Evolutionary conservation across 225 moss, liverwort and hornwort genomes (phyloP), one percentile per base, ranked within the genome.

Genomic region (Neckera pumila): DNA sequence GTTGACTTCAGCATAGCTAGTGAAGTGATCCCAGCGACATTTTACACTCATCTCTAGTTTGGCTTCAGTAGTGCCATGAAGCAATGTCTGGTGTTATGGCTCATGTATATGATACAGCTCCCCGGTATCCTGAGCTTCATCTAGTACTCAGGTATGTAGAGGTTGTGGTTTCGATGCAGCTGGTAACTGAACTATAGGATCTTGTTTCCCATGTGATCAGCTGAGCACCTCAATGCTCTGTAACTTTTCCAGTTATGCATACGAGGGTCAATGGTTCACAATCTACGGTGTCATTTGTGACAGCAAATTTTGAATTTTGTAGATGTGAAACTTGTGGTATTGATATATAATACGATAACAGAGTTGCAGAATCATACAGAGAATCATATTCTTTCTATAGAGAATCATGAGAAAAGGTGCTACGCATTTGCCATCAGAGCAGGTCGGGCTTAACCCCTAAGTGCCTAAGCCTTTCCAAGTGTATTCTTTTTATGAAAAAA

Each of bases 61-160:
- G 49, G 80, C 87, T 77, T 84, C 84, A 84, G 92, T 54, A 89
- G 71, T 87, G 62, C 79, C 85, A 62, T 63, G 89, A 79, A 86
- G 85, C 81, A 63, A 63, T 34, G 83, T 87, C 70, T 90, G 86
- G 82, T 86, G 86, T 88, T 92, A 73, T 83, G 90, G 90, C 82
- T 90, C 79, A 64, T 87, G 40, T 91, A 82, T 88, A 88, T 84
- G 89, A 82, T 85, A 61, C 65, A 87, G 85, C 62, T 92, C 70
- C 75, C 56, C 67, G 86, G 82, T 82, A 61, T 57, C 91, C 85
- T 90, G 87, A 65, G 91, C 91, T 82, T 73, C 80, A 89, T 82
- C 62, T 82, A 76, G 76, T 58, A 87, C 79, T 82, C 88, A 92
- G 90, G 80, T 88, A 89, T 92, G 82, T 89, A 92, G 92, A 93